These are phyloP conservation scores for Antitrichia curtipendula DNA, from an alignment of 225 moss, liverwort and hornwort species.

Conservation along the genomic window DNA sequence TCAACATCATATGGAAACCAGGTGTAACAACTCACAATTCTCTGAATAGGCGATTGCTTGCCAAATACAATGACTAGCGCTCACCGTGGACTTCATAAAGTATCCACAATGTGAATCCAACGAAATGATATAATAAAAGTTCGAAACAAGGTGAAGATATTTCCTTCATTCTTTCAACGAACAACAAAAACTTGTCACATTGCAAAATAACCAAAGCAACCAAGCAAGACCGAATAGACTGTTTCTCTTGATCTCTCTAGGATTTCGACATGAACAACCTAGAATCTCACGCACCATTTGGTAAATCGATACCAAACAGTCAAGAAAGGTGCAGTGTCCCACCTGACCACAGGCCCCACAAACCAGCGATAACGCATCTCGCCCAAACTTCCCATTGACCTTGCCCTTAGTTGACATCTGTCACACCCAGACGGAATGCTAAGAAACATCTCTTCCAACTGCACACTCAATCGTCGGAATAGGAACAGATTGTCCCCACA, in stretches of 20 bases:
- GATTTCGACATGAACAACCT: not conserved
- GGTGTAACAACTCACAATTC: not conserved
- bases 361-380: conserved; percentile 88
- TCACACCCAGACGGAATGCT: conserved; percentile 52
- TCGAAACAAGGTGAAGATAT: not conserved
- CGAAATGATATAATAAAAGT: not conserved
- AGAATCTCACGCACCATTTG: not conserved
- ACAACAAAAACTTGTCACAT: not conserved
- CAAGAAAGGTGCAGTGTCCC: conserved; percentile 18
- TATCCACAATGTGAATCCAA: not conserved
- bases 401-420: conserved; percentile 66
- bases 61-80: not conserved
- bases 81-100: not conserved
- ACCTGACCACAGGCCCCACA: conserved; percentile 99
- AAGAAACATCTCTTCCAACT: conserved; percentile 1
- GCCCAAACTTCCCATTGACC: conserved; percentile 83
- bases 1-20: not conserved
- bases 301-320: conserved; percentile 6
- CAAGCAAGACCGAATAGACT: not conserved
- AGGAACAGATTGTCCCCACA: not conserved
- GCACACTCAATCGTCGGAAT: not conserved
- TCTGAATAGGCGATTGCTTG: not conserved
- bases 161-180: not conserved
- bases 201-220: not conserved
- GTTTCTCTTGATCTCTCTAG: not conserved